Conservation (phyloP, 2,329 filamentous ascomycete species). For the Salinomyces thailandicus region DNA sequence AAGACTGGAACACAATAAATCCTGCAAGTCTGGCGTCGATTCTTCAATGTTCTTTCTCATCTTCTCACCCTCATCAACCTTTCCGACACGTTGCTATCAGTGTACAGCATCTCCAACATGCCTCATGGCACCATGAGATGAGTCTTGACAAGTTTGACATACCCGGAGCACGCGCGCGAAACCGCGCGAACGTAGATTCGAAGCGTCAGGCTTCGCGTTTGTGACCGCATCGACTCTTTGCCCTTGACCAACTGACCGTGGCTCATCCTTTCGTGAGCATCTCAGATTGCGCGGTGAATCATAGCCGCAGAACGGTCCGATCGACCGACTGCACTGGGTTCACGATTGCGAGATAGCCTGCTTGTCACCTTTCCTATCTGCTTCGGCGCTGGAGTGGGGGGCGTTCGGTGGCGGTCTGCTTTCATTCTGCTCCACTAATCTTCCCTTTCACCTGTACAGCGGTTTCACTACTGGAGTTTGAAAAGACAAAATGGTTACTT, state of each 20-base stretch:
- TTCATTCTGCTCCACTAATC: constrained; percentile 3
- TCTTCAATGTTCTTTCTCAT: too few species aligned
- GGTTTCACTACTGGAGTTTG: too few species aligned
- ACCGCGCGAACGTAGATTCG: too few species aligned
- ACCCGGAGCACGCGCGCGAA: background rate
- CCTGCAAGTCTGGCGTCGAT: background rate
- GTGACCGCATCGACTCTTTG: background rate
- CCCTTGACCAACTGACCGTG: background rate
- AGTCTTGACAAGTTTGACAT: background rate
- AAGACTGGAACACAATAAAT: background rate
- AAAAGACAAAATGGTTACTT: background rate
- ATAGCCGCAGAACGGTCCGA: too few species aligned
- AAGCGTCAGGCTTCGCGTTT: background rate
- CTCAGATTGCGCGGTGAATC: too few species aligned
- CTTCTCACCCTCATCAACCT: background rate
- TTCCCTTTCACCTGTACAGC: background rate
- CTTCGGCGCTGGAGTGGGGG: background rate
- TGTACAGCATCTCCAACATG: background rate
- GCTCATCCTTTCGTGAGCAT: too few species aligned
- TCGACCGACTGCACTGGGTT: too few species aligned
- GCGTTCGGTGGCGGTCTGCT: background rate
- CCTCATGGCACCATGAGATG: background rate
- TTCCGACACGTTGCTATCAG: background rate
- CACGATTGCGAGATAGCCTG: too few species aligned
- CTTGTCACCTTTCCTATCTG: too few species aligned